Conservation (phyloP, 345 rosid species). For the Corchorus capsularis region DNA sequence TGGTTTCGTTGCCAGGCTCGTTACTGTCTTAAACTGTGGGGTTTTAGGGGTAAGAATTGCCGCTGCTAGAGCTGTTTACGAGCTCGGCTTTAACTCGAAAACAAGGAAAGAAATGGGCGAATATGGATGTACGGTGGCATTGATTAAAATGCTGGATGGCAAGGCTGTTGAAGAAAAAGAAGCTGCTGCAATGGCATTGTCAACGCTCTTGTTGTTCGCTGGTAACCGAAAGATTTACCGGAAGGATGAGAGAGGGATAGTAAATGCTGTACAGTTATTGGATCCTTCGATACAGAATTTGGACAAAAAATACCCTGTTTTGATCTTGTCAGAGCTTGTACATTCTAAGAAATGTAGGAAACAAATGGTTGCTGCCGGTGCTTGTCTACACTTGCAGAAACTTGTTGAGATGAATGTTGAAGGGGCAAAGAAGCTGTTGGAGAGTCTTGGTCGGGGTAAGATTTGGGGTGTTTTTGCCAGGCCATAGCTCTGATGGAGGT, state of each 20-base stretch:
- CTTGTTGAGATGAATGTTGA: slow-evolving; percentile 74
- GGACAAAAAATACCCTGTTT: slow-evolving; percentile 64
- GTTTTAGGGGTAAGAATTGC: slow-evolving; percentile 70
- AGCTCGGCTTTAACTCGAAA: slow-evolving; percentile 55
- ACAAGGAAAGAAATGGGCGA: slow-evolving; percentile 75
- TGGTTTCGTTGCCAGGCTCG: slow-evolving; percentile 59
- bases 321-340: slow-evolving; percentile 56
- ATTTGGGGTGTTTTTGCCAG: slow-evolving; percentile 83
- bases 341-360: slow-evolving; percentile 74
- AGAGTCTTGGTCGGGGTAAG: slow-evolving; percentile 65
- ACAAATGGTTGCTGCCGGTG: slow-evolving; percentile 76
- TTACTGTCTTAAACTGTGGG: slow-evolving; percentile 56
- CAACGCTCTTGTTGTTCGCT: slow-evolving; percentile 42
- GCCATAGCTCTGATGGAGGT: slow-evolving; percentile 32
- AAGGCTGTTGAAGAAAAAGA: slow-evolving; percentile 85
- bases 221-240: slow-evolving; percentile 57
- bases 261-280: slow-evolving; percentile 61
- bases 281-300: slow-evolving; percentile 60
- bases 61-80: slow-evolving; percentile 63
- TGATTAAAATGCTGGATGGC: slow-evolving; percentile 83
- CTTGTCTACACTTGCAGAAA: slow-evolving; percentile 67
- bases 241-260: slow-evolving; percentile 62
- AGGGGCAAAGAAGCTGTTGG: slow-evolving; percentile 83
- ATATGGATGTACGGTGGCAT: slow-evolving; percentile 48
- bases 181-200: slow-evolving; percentile 77